Conservation (phyloP, 2,329 filamentous ascomycete species). For the Peltaster fructicola region DNA sequence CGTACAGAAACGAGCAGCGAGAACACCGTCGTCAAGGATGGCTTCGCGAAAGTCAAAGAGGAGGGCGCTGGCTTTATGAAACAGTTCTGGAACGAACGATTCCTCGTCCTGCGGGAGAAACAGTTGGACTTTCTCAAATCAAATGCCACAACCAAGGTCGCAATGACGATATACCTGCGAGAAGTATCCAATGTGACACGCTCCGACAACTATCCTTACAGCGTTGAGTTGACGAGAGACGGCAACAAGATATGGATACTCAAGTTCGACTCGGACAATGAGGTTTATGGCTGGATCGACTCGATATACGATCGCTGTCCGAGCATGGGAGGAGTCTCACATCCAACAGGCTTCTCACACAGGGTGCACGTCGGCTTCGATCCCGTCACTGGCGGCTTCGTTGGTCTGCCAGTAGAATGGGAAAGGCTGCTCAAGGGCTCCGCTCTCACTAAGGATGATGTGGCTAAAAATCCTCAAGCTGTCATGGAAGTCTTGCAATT, state of each 20-base stretch:
- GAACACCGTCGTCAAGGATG: slow-evolving; percentile 36
- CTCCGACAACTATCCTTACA: slow-evolving; percentile 77
- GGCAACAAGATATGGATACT: slow-evolving; percentile 75
- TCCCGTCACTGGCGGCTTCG: slow-evolving; percentile 84
- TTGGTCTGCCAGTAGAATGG: slow-evolving; percentile 89
- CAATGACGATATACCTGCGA: slow-evolving; percentile 68
- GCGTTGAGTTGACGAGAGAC: slow-evolving; percentile 87
- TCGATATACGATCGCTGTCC: slow-evolving; percentile 93
- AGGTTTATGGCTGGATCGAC: slow-evolving; percentile 98
- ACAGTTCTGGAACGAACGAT: slow-evolving; percentile 68
- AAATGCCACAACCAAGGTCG: slow-evolving; percentile 62
- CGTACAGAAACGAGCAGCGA: no score
- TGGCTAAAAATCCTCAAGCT: slow-evolving; percentile 72
- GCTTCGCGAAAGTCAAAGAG: slow-evolving; percentile 76
- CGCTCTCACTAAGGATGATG: slow-evolving; percentile 95
- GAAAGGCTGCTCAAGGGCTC: slow-evolving; percentile 90
- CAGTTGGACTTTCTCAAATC: slow-evolving; percentile 89
- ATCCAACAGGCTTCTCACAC: slow-evolving; percentile 95
- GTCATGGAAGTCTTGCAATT: slow-evolving; percentile 69
- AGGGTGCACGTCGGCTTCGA: slow-evolving; percentile 96
- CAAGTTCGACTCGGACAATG: slow-evolving; percentile 86
- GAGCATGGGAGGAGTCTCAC: slow-evolving; percentile 94
- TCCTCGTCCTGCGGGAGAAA: slow-evolving; percentile 78
- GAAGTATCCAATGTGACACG: slow-evolving; percentile 82
- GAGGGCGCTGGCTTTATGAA: slow-evolving; percentile 50